Percentiles rank a stretch among this genome's conserved stretches.
phyloP scores from a whole-genome alignment of 805 yeast species.

The Saccharomyces paradoxus region DNA sequence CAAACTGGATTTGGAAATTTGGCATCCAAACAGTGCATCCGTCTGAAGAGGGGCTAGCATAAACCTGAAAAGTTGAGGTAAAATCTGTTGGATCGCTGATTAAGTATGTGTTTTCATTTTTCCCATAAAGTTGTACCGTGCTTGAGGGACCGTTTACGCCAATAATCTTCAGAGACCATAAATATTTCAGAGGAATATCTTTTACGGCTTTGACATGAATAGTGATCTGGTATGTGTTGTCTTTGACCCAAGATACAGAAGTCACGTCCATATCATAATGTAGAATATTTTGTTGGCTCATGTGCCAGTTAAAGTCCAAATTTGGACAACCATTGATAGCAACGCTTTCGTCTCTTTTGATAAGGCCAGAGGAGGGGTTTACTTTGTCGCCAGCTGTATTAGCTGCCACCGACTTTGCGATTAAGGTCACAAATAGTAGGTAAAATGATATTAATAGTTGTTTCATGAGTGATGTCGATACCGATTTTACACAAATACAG shows the following conservation, averaged over 20 bases:
- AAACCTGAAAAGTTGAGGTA: constrained; percentile 14
- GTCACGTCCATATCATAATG: constrained; percentile 9
- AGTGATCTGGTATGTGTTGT: constrained; percentile 11
- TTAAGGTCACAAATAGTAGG: neutral
- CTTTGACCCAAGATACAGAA: constrained; percentile 7
- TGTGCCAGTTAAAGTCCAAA: constrained; percentile 10
- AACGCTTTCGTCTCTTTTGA: neutral
- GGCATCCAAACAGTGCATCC: constrained; percentile 15
- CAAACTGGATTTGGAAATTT: constrained; percentile 15
- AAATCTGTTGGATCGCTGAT: constrained; percentile 16
- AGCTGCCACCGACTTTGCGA: neutral
- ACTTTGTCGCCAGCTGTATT: neutral
- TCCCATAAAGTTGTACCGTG: constrained; percentile 11
- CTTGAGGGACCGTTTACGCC: constrained; percentile 13
- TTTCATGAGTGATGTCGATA: neutral
- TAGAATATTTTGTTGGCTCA: constrained; percentile 4
- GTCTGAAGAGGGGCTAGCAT: constrained; percentile 5
- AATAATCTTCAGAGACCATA: constrained; percentile 12
- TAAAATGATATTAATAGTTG: neutral
- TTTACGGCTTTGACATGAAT: constrained; percentile 14
- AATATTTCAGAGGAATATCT: constrained; percentile 9
- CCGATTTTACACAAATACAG: neutral
- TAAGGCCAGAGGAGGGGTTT: neutral
- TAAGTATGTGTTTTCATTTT: constrained; percentile 9
- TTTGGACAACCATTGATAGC: constrained; percentile 14